phyloP scores from a whole-genome alignment of 345 rosid species.

The Psidium guajava region DNA sequence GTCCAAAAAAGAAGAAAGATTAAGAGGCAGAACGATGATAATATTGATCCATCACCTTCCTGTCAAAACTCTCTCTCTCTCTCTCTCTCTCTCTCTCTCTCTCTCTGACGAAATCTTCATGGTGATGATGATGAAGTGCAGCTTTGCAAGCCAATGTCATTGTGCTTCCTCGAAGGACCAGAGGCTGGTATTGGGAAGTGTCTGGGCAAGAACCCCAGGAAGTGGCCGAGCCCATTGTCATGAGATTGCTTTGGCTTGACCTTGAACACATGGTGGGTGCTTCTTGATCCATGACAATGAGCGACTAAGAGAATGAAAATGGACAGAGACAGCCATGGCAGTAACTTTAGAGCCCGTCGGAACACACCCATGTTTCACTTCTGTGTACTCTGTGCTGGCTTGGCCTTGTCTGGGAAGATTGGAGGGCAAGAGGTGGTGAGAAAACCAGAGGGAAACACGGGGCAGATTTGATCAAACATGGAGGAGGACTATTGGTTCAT shows the following conservation, averaged over 20 bases:
- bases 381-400: background rate
- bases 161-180: constrained; percentile 89
- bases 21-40: background rate
- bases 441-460: background rate
- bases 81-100: too few species aligned
- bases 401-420: background rate
- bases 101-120: background rate
- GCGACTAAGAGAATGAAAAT: background rate
- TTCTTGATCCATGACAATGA: constrained; percentile 3
- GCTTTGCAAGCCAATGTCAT: constrained; percentile 61
- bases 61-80: too few species aligned
- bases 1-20: background rate
- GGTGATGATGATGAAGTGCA: constrained; percentile 40
- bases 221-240: constrained; percentile 23
- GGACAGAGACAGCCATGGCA: background rate
- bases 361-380: background rate
- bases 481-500: background rate
- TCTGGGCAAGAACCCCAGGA: constrained; percentile 67
- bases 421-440: background rate
- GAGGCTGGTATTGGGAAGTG: constrained; percentile 79
- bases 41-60: background rate
- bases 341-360: background rate
- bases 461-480: background rate
- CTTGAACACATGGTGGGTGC: background rate
- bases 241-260: background rate